These are phyloP conservation scores for Paxillus involutus DNA, from an alignment of 768 basidiomycete genomes.

Conservation along the genomic window DNA sequence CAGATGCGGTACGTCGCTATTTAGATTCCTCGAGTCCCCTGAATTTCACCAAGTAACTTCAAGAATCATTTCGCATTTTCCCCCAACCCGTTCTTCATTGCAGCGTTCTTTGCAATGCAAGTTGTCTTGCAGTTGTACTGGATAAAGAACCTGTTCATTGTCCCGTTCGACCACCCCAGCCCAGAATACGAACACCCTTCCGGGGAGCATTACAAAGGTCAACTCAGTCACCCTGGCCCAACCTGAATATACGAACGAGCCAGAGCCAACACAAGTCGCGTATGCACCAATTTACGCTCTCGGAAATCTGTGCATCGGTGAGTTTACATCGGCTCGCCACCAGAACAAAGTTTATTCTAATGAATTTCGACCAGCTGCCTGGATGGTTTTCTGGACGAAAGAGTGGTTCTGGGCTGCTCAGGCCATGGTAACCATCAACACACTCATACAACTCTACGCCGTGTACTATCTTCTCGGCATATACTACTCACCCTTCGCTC, in stretches of 20 bases:
- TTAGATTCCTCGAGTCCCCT: neutral
- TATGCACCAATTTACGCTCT: constrained; percentile 33
- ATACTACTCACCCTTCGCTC: constrained; percentile 6
- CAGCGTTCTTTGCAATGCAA: constrained; percentile 31
- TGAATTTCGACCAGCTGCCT: constrained; percentile 20
- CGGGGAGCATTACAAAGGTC: neutral
- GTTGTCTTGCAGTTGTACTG: constrained; percentile 25
- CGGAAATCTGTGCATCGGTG: constrained; percentile 34
- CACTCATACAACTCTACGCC: constrained; percentile 28
- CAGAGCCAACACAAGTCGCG: constrained; percentile 7
- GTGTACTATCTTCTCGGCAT: constrained; percentile 32
- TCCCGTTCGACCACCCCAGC: neutral
- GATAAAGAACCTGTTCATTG: constrained; percentile 28
- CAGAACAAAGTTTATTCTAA: too few relatives aligned
- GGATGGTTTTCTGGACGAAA: constrained; percentile 31
- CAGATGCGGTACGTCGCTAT: constrained; percentile 18
- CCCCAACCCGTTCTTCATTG: neutral
- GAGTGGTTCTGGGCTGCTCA: constrained; percentile 28
- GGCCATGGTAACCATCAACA: constrained; percentile 32
- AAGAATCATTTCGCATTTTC: too few relatives aligned
- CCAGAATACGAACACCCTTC: neutral
- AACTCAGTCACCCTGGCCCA: neutral
- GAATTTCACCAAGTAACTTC: too few relatives aligned
- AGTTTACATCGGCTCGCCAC: neutral
- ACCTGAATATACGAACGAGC: constrained; percentile 9